Percentiles rank a stretch among this genome's conserved stretches.
Conservation (phyloP, 768 basidiomycete genomes). For the Mycena indigotica region DNA sequence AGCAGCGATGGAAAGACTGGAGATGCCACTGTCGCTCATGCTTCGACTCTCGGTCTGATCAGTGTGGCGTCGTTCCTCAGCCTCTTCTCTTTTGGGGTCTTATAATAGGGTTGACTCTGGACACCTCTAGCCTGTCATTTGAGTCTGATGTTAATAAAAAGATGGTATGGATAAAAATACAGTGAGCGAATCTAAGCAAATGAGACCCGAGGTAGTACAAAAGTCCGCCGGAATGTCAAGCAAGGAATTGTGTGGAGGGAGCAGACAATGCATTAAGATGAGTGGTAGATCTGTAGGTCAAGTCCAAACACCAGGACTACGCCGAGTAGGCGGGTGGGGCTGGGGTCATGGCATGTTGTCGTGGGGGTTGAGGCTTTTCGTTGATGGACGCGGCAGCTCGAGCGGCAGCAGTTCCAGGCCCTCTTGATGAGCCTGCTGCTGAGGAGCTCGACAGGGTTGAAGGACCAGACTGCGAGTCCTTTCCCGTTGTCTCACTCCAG, state of each 20-base stretch:
- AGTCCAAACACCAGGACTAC: neutral
- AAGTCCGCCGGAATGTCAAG: no score
- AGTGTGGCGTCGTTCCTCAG: neutral
- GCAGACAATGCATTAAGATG: neutral
- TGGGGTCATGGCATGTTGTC: slow-evolving; percentile 1
- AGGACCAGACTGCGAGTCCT: neutral
- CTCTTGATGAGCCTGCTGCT: neutral
- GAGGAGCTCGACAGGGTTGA: neutral
- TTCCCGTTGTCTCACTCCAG: no score
- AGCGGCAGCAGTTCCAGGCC: neutral
- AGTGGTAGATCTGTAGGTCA: neutral
- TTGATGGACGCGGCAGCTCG: neutral
- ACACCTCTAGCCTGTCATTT: no score
- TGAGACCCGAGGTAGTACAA: neutral
- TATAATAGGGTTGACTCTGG: neutral
- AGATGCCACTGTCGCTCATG: neutral
- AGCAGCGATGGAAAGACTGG: neutral
- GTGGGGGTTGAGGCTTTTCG: slow-evolving; percentile 7
- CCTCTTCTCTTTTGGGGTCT: neutral
- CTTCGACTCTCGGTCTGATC: neutral
- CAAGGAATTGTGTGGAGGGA: no score
- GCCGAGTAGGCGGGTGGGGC: slow-evolving; percentile 13
- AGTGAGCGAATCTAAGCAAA: no score
- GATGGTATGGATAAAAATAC: no score
- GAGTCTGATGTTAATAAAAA: no score